phyloP scores from a whole-genome alignment of 768 basidiomycete genomes.

The Tremella mesenterica region DNA sequence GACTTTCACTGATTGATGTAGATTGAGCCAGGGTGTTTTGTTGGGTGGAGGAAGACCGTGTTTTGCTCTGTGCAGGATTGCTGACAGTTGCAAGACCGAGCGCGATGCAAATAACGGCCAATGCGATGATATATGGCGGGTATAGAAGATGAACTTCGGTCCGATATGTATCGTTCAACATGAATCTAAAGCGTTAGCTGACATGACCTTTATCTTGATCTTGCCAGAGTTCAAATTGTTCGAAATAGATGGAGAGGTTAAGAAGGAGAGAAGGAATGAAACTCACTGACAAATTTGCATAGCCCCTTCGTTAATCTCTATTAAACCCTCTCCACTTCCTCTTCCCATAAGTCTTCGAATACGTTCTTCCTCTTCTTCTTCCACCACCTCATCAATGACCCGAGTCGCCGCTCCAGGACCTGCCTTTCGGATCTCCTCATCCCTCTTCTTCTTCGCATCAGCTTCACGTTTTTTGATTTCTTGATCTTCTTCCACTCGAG shows the following conservation, averaged over 20 bases:
- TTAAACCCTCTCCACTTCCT: constrained; percentile 40
- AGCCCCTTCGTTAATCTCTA: constrained; percentile 49
- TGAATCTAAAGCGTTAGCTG: constrained; percentile 58
- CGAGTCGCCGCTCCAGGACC: not conserved
- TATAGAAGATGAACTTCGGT: constrained; percentile 88
- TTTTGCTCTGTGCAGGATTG: constrained; percentile 42
- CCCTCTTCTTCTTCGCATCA: constrained; percentile 61
- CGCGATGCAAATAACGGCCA: constrained; percentile 82
- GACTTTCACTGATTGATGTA: constrained; percentile 41
- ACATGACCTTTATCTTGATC: not conserved
- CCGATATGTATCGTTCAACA: constrained; percentile 92
- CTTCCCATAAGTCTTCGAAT: constrained; percentile 33
- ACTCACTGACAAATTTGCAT: constrained; percentile 85
- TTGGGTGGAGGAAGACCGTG: not conserved
- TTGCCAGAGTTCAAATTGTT: not conserved
- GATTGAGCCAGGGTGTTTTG: constrained; percentile 18
- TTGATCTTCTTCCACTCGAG: constrained; percentile 25
- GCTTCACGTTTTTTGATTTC: constrained; percentile 16
- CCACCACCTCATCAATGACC: constrained; percentile 2
- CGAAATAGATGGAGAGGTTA: not conserved
- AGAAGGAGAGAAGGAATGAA: not conserved
- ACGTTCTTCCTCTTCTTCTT: constrained; percentile 30
- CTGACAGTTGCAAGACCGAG: constrained; percentile 74
- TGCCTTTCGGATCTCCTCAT: constrained; percentile 20
- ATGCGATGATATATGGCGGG: constrained; percentile 88